Base-by-base conservation (phyloP, 2,329 filamentous ascomycete genomes). In the Gliomastix tumulicola region DNA sequence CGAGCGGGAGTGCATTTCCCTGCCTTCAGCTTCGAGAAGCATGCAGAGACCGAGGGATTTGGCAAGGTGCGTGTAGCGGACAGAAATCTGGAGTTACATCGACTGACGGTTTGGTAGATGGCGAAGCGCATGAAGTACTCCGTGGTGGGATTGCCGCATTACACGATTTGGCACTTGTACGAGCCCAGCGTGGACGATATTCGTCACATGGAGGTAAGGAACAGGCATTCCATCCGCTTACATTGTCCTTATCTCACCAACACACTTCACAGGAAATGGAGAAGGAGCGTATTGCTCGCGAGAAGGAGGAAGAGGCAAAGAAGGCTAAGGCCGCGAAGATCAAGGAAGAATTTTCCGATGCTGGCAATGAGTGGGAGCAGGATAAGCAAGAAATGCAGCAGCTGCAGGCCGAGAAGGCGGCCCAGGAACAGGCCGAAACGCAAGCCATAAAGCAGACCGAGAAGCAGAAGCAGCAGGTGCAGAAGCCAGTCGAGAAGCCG, bases 141-240 rank as follows among this genome's bases (percentile, higher is more conserved):
- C 0, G 92, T 98, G 15, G 84, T 98, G 40, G 92, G 92, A 21
- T 72, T 98, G 32, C 92, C 92, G 7, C 92, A 98, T 57, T 98
- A 98, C 61, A 95, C 88, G 2, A 96, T 98, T 46, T 98, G 92
- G 92, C 92, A 98, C 80, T 71, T 98, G 53, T 98, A 98, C 67
- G 92, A 98, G 62, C 92, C 92, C n/a, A 95, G 88, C 51, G 86
- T 96, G 13, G 92, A 98, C 53, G 92, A 98, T 53, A 86, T 97
- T 44, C 82, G 85, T 41, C 92, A 97, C 54, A 98, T 98, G 92
- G 90, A 89, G 68, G 79, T 81, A 59, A 41, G 66, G 52, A n/a
- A n/a, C n/a, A n/a, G n/a, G n/a, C n/a, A n/a, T n/a, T n/a, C n/a
- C n/a, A n/a, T n/a, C n/a, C n/a, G n/a, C n/a, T n/a, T n/a, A n/a